Evolutionary conservation across 2,329 filamentous ascomycete species (phyloP).

Genomic region (Fusarium sp.): DNA sequence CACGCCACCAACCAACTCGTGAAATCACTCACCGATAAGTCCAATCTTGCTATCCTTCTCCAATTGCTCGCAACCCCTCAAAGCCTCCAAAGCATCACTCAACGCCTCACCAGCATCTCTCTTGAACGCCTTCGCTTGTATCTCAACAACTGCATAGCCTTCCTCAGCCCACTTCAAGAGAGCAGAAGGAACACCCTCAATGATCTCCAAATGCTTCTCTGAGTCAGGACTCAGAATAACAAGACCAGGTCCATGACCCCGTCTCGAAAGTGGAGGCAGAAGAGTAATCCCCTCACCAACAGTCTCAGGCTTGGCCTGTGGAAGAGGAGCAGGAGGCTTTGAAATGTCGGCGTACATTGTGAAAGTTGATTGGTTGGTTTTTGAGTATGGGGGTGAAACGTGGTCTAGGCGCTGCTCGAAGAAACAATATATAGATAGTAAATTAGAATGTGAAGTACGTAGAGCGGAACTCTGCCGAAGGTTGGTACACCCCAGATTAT

Average conservation of each 20-base stretch:
- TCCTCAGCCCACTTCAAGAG: conserved; percentile 76
- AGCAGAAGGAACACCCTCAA: conserved; percentile 58
- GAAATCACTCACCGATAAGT: conserved; percentile 44
- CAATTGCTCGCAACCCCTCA: conserved; percentile 40
- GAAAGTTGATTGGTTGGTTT: background rate
- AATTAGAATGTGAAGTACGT: background rate
- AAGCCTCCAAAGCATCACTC: conserved; percentile 26
- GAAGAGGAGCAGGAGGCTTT: conserved; percentile 40
- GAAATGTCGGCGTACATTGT: conserved; percentile 40
- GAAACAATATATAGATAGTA: background rate
- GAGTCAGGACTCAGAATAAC: conserved; percentile 40
- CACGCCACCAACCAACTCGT: too few species aligned
- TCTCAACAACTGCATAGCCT: conserved; percentile 68
- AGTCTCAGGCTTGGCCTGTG: conserved; percentile 24
- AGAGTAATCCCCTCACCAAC: conserved; percentile 36
- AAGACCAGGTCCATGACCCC: conserved; percentile 49
- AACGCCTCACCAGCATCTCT: conserved; percentile 19
- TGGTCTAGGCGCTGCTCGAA: background rate
- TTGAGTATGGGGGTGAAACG: background rate
- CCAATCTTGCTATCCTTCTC: conserved; percentile 50
- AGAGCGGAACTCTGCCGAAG: background rate
- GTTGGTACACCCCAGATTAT: background rate
- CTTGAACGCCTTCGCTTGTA: conserved; percentile 44
- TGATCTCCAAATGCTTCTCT: conserved; percentile 11
- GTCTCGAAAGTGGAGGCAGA: conserved; percentile 46